These are phyloP conservation scores for Colletotrichum shisoi DNA, from an alignment of 2,329 filamentous ascomycete species.

Conservation along the genomic window DNA sequence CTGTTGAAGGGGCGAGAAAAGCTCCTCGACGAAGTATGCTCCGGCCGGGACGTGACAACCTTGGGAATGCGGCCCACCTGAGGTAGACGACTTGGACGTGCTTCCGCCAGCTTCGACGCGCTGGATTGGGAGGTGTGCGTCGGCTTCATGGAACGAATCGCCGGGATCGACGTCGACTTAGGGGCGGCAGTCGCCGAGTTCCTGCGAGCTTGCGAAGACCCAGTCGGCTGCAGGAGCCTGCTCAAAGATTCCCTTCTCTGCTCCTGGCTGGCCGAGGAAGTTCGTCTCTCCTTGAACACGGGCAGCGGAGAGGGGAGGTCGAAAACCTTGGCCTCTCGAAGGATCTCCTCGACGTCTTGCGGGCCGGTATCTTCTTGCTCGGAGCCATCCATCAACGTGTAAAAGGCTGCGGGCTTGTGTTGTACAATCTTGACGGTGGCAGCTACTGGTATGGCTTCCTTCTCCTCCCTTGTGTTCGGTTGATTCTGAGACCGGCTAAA, in stretches of 20 bases:
- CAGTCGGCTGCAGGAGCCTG: conserved; percentile 30
- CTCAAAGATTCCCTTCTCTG: conserved; percentile 31
- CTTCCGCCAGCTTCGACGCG: conserved; percentile 32
- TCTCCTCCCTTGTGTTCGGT: conserved; percentile 47
- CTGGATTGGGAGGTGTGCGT: conserved; percentile 25
- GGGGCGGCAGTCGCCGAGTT: conserved; percentile 26
- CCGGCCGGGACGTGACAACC: conserved; percentile 74
- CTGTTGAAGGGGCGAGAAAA: conserved; percentile 84
- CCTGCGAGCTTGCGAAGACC: conserved; percentile 35
- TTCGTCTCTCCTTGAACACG: conserved; percentile 29
- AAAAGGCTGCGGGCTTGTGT: conserved; percentile 65
- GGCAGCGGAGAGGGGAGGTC: conserved; percentile 35
- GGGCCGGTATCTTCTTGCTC: conserved; percentile 61
- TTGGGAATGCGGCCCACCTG: conserved; percentile 88
- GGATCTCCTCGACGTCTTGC: conserved; percentile 54
- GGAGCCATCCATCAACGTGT: conserved; percentile 68
- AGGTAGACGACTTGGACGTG: conserved; percentile 70
- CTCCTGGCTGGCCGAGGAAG: conserved; percentile 31
- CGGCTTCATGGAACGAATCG: conserved; percentile 35
- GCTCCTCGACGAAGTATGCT: conserved; percentile 75
- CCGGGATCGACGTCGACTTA: conserved; percentile 31
- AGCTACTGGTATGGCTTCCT: conserved; percentile 52
- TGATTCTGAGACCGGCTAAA: conserved; percentile 65
- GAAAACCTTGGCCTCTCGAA: conserved; percentile 59
- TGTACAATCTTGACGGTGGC: conserved; percentile 59